A percentile compares a stretch with the other conserved stretches of the same genome.
Conservation (phyloP, 805 yeast genomes). For the Yarrowia sp. region DNA sequence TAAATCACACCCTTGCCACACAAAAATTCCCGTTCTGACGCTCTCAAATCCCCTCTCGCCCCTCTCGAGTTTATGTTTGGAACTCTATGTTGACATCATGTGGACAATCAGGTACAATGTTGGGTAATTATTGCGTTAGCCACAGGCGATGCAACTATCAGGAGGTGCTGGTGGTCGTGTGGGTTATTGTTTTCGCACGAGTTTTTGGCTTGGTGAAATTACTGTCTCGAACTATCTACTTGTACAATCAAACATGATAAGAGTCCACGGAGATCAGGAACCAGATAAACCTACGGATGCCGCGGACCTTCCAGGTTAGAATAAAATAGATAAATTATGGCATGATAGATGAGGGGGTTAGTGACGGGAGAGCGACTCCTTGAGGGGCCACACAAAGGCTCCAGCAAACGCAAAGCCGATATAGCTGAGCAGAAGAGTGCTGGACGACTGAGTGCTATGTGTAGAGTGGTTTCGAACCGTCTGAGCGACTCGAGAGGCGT, state of each 20-base stretch:
- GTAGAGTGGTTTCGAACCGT: slow-evolving; percentile 3
- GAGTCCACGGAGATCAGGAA: too few species aligned
- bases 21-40: not conserved
- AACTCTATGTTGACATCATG: slow-evolving; percentile 5
- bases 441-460: not conserved
- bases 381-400: slow-evolving; percentile 22
- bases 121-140: not conserved
- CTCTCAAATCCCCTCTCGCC: not conserved
- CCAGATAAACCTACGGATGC: too few species aligned
- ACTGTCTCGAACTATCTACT: too few species aligned
- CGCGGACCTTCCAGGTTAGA: too few species aligned
- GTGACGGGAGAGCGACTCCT: slow-evolving; percentile 19
- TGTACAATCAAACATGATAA: too few species aligned
- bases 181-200: too few species aligned
- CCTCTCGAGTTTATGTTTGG: not conserved
- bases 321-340: slow-evolving; percentile 2
- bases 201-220: too few species aligned
- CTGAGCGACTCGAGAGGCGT: not conserved
- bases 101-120: slow-evolving; percentile 3
- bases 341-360: slow-evolving; percentile 3
- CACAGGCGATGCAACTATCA: not conserved
- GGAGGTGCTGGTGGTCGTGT: not conserved
- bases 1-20: not conserved
- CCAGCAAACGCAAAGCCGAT: slow-evolving; percentile 22
- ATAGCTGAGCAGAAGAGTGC: slow-evolving; percentile 9